Percentiles rank a stretch among this genome's conserved stretches.
phyloP scores from a whole-genome alignment of 495 filamentous ascomycete species.

The Hypoxylon fragiforme region DNA sequence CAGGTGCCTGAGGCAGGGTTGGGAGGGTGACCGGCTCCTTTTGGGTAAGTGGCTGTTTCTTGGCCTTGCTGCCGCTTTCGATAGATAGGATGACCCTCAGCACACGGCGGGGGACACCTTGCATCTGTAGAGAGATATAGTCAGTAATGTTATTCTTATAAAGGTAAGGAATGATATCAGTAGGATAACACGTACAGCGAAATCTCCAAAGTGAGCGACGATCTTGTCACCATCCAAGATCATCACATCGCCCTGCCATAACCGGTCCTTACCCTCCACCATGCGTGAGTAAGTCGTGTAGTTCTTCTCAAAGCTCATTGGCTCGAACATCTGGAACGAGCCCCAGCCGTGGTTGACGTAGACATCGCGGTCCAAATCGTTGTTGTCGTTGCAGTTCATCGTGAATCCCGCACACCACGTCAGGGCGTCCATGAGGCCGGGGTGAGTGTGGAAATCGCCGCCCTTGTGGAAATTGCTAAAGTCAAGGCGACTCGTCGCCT shows the following conservation, averaged over 20 bases:
- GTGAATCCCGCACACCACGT: slow-evolving; percentile 58
- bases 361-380: slow-evolving; percentile 58
- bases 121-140: background rate
- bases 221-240: slow-evolving; percentile 44
- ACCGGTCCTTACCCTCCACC: slow-evolving; percentile 38
- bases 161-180: background rate
- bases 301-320: slow-evolving; percentile 54
- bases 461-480: slow-evolving; percentile 47
- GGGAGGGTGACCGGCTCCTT: background rate
- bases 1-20: background rate
- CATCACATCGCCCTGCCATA: slow-evolving; percentile 46
- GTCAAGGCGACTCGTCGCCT: slow-evolving; percentile 58
- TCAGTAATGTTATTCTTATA: background rate
- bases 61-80: background rate
- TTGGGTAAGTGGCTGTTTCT: background rate
- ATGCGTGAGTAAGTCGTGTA: slow-evolving; percentile 62
- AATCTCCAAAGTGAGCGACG: slow-evolving; percentile 35
- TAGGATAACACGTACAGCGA: background rate
- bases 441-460: slow-evolving; percentile 57
- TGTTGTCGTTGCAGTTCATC: slow-evolving; percentile 64
- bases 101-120: slow-evolving; percentile 22
- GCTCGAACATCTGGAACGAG: slow-evolving; percentile 57
- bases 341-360: slow-evolving; percentile 68
- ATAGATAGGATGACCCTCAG: slow-evolving; percentile 22
- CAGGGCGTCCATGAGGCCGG: slow-evolving; percentile 56